Percentiles rank a stretch among this genome's conserved stretches.
Conservation (phyloP, 495 filamentous ascomycete genomes). For the Penicillium maclennaniae region DNA sequence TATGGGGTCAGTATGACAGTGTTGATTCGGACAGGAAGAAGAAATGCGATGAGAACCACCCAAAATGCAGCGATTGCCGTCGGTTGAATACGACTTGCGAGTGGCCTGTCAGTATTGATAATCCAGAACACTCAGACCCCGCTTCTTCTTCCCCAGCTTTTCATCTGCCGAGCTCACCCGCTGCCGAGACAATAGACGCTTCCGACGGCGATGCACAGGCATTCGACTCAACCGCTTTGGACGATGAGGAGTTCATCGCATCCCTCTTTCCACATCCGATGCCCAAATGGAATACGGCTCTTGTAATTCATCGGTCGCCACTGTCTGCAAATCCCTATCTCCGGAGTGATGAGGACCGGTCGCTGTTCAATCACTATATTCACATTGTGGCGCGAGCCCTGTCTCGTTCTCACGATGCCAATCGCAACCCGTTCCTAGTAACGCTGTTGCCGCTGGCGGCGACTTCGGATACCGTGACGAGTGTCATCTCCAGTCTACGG, state of each 20-base stretch:
- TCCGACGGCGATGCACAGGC: constrained; percentile 13
- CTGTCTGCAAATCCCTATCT: constrained; percentile 22
- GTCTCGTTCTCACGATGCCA: constrained; percentile 21
- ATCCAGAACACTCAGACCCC: neutral
- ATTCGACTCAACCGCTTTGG: constrained; percentile 2
- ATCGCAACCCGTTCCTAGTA: constrained; percentile 27
- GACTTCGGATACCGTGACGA: constrained; percentile 24
- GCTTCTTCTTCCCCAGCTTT: constrained; percentile 2
- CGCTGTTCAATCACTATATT: constrained; percentile 29
- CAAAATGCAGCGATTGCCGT: constrained; percentile 27
- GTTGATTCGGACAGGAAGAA: constrained; percentile 19
- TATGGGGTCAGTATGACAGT: neutral
- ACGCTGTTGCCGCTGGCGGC: constrained; percentile 27
- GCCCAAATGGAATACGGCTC: neutral
- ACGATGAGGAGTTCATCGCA: constrained; percentile 23
- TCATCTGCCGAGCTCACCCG: constrained; percentile 3
- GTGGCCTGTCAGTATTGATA: constrained; percentile 8
- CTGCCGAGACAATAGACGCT: constrained; percentile 6
- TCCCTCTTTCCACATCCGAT: constrained; percentile 21
- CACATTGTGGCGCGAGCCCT: constrained; percentile 25
- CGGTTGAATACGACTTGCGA: constrained; percentile 25
- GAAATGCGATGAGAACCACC: constrained; percentile 26
- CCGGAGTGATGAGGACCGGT: constrained; percentile 23
- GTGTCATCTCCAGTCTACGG: constrained; percentile 17
- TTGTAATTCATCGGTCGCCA: neutral